Base-by-base conservation (phyloP, 257 asterid species). In the Knoxia roxburghii region DNA sequence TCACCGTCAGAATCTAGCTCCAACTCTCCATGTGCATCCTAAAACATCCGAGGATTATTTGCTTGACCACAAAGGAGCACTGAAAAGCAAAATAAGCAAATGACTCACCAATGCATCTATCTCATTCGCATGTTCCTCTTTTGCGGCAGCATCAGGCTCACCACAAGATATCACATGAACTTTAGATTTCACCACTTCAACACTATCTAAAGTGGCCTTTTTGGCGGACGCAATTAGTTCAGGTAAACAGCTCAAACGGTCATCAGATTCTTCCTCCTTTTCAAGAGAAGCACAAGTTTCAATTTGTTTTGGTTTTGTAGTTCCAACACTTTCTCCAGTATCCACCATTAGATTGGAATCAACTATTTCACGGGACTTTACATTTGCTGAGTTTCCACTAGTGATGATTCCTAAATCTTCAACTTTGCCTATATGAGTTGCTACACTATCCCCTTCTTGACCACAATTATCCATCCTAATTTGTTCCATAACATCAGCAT, bases 1-100 rank as follows among this genome's bases (percentile, higher is more conserved):
- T 88, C 96, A 71, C 64, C 82, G 67, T 90, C 97, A 63, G 82
- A 87, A 74, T 88, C 99, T 21, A 81, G 71, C 74, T 84, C 96
- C 81, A 82, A 35, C 8, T 84, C 96, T 58, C 81, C 82, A 67
- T 83, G 81, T 50, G 63, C 83, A 53, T 86, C 96, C 99, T 88
- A 76, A 60, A 61, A 71, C 68, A 69, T 52, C 62, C 14, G 53
- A 73, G 3, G 29, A 51, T 78, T 68, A 74, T 57, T 54, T 57
- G 64, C 67, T 24, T 48, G 27, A 46, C 13, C 4, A 35, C 26
- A 9, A 23, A 15, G 26, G 62, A 35, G 24, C 29, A 17, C 37
- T 45, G 51, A 18, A 39, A n/a, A 4, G 27, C 20, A 57, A 65
- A 41, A 37, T 37, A 65, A 24, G 61, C 21, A 15, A 43, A 59